Evolutionary conservation across 345 rosid genomes (phyloP).

Genomic region (Melastoma malabathricum): DNA sequence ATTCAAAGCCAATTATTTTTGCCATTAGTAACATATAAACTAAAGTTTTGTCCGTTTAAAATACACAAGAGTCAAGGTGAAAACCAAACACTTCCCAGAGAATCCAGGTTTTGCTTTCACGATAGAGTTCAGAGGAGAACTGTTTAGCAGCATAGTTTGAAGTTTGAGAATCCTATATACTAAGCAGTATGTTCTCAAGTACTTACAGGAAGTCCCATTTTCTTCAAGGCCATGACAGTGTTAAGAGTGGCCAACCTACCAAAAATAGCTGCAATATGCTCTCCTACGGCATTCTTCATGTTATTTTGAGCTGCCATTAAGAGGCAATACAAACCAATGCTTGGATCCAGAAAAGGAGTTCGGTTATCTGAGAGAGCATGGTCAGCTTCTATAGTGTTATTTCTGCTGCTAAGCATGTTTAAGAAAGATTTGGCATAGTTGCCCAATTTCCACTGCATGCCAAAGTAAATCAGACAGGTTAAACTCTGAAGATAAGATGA

Average conservation of each 20-base stretch:
- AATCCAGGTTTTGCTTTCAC: no score
- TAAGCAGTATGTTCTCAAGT: slow-evolving; percentile 2
- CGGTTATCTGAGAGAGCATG: slow-evolving; percentile 39
- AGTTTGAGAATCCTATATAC: no score
- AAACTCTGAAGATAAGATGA: neutral
- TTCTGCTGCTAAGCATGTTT: slow-evolving; percentile 47
- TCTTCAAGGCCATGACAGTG: slow-evolving; percentile 61
- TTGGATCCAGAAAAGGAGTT: slow-evolving; percentile 65
- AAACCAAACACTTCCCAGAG: no score
- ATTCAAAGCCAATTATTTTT: no score
- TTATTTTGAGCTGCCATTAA: slow-evolving; percentile 38
- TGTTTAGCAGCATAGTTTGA: no score
- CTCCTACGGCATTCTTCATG: slow-evolving; percentile 63
- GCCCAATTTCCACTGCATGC: slow-evolving; percentile 83
- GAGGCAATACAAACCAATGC: slow-evolving; percentile 59
- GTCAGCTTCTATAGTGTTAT: slow-evolving; percentile 15
- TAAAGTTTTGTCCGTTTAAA: no score
- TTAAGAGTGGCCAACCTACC: slow-evolving; percentile 71
- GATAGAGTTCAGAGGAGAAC: no score
- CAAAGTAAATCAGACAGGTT: slow-evolving; percentile 8
- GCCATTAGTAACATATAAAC: no score
- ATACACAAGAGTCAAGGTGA: no score
- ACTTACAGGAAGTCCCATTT: slow-evolving; percentile 91
- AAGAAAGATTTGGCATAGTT: slow-evolving; percentile 52
- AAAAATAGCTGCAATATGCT: slow-evolving; percentile 44